Conservation (phyloP, 768 basidiomycete species). For the Russula virescens region DNA sequence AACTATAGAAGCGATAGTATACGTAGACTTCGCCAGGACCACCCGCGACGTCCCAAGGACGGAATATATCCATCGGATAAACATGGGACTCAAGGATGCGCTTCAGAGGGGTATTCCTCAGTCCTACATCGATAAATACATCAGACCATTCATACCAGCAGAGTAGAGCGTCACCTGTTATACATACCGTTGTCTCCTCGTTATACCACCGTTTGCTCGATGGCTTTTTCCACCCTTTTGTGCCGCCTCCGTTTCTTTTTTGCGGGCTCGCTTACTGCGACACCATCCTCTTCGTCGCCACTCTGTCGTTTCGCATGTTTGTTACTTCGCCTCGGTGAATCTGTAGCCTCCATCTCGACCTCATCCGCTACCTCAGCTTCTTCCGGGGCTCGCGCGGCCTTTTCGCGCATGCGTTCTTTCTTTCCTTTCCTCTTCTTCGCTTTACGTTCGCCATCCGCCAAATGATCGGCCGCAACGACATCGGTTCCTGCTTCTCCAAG, state of each 20-base stretch:
- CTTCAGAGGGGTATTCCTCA: slow-evolving; percentile 5
- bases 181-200: not conserved
- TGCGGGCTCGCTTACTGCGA: slow-evolving; percentile 20
- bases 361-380: slow-evolving; percentile 25
- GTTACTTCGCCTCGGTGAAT: not conserved
- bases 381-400: slow-evolving; percentile 30
- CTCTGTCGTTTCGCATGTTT: not conserved
- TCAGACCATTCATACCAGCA: slow-evolving; percentile 20
- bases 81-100: slow-evolving; percentile 11
- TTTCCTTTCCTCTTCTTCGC: slow-evolving; percentile 63
- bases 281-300: slow-evolving; percentile 1
- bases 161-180: not conserved
- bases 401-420: slow-evolving; percentile 59
- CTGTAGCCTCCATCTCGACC: slow-evolving; percentile 10
- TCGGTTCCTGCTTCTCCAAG: slow-evolving; percentile 24
- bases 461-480: slow-evolving; percentile 18
- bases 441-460: slow-evolving; percentile 29
- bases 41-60: slow-evolving; percentile 9
- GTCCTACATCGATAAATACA: slow-evolving; percentile 14
- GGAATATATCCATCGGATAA: slow-evolving; percentile 22
- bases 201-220: not conserved
- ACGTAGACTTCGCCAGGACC: slow-evolving; percentile 7
- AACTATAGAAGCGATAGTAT: slow-evolving; percentile 9
- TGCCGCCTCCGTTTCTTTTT: slow-evolving; percentile 42
- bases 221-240: slow-evolving; percentile 30